Percentiles rank a stretch among this genome's conserved stretches.
Evolutionary conservation across 352 stramenopile genomes (phyloP).

Genomic region (Aphanomyces euteiches): DNA sequence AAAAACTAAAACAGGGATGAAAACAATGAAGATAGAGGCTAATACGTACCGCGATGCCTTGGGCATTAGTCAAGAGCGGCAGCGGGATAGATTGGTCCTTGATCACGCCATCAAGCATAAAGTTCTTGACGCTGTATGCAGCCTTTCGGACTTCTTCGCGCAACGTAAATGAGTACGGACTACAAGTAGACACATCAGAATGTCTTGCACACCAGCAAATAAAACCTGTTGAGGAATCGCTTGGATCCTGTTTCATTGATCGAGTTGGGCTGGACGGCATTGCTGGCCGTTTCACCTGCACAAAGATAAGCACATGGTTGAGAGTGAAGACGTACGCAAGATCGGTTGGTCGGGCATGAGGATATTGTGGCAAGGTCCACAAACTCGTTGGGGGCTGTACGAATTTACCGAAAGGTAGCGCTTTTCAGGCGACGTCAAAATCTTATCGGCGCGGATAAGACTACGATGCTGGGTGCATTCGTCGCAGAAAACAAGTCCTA

Average conservation of each 20-base stretch:
- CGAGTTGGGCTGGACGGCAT: constrained; percentile 69
- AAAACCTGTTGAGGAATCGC: constrained; percentile 67
- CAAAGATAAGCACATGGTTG: background rate
- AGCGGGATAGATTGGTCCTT: constrained; percentile 89
- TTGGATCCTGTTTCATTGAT: constrained; percentile 60
- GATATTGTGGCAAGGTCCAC: constrained; percentile 61
- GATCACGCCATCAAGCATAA: constrained; percentile 83
- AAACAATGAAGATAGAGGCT: background rate
- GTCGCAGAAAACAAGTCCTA: constrained; percentile 65
- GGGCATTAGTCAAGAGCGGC: constrained; percentile 81
- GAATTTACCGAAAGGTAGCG: constrained; percentile 75
- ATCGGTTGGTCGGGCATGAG: constrained; percentile 59
- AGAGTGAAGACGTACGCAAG: constrained; percentile 45
- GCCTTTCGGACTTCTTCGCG: constrained; percentile 91
- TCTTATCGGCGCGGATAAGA: constrained; percentile 70
- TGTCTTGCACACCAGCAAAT: background rate
- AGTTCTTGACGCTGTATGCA: constrained; percentile 90
- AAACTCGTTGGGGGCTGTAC: constrained; percentile 82
- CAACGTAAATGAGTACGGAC: constrained; percentile 85
- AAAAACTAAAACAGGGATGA: constrained; percentile 59
- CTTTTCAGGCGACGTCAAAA: constrained; percentile 62
- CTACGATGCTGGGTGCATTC: constrained; percentile 64
- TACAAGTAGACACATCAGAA: background rate
- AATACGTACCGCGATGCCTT: constrained; percentile 80
- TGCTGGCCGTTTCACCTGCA: constrained; percentile 64